Evolutionary conservation across 2,329 filamentous ascomycete species (phyloP).

Genomic region (Penicillium sclerotiorum): DNA sequence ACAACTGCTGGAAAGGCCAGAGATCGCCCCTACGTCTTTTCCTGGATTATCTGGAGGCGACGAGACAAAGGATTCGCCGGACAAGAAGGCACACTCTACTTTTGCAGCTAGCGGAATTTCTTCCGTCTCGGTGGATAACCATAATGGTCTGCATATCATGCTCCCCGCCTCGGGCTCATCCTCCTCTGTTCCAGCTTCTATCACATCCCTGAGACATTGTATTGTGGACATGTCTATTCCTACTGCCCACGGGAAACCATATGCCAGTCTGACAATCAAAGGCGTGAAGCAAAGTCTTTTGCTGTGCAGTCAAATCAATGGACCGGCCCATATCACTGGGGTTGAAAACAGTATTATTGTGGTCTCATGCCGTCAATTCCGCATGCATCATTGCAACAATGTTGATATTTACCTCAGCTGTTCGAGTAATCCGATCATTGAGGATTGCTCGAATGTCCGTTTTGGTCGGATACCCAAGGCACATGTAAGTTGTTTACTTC

Average conservation of each 20-base stretch:
- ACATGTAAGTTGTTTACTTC: conserved; percentile 61
- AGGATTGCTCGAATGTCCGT: conserved; percentile 76
- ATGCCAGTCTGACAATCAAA: conserved; percentile 71
- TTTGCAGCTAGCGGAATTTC: conserved; percentile 60
- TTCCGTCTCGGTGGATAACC: conserved; percentile 66
- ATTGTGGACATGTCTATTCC: conserved; percentile 80
- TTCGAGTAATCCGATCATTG: conserved; percentile 85
- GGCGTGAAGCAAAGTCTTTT: conserved; percentile 71
- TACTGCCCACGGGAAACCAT: conserved; percentile 59
- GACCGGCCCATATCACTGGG: conserved; percentile 80
- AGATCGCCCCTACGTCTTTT: conserved; percentile 40
- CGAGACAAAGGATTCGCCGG: conserved; percentile 24
- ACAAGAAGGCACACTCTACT: conserved; percentile 42
- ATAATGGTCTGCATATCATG: conserved; percentile 72
- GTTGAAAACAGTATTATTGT: conserved; percentile 74
- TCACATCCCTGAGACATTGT: conserved; percentile 70
- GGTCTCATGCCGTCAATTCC: conserved; percentile 80
- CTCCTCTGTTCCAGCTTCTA: conserved; percentile 72
- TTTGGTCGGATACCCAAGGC: conserved; percentile 74
- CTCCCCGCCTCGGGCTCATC: conserved; percentile 70
- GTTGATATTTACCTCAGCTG: conserved; percentile 84
- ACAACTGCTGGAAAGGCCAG: conserved; percentile 37
- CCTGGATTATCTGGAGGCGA: conserved; percentile 27
- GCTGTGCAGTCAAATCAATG: conserved; percentile 75
- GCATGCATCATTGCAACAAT: conserved; percentile 83